These are phyloP conservation scores for Apiotrichum veenhuisii DNA, from an alignment of 1,284 basidiomycete species.

Conservation along the genomic window DNA sequence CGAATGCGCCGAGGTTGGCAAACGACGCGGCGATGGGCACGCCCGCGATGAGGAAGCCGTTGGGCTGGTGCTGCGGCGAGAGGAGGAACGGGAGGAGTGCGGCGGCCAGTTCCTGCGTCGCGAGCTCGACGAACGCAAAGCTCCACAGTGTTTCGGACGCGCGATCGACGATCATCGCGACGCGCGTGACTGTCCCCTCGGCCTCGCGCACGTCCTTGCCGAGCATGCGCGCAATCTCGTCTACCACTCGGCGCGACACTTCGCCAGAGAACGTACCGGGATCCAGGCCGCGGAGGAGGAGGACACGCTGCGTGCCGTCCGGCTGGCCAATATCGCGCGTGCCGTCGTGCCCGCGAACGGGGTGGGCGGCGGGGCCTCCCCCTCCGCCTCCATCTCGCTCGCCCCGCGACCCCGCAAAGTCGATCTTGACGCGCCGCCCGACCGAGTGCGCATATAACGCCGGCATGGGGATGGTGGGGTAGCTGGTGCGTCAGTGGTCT, in stretches of 20 bases:
- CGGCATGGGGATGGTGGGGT: slow-evolving; percentile 77
- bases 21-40: slow-evolving; percentile 82
- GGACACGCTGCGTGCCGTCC: slow-evolving; percentile 52
- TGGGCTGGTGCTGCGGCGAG: slow-evolving; percentile 75
- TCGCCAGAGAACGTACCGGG: slow-evolving; percentile 66
- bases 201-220: slow-evolving; percentile 66
- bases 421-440: slow-evolving; percentile 76
- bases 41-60: slow-evolving; percentile 80
- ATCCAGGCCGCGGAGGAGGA: slow-evolving; percentile 83
- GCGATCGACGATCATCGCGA: slow-evolving; percentile 81
- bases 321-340: slow-evolving; percentile 74
- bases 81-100: slow-evolving; percentile 72
- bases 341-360: slow-evolving; percentile 64
- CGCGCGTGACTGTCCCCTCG: slow-evolving; percentile 75
- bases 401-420: slow-evolving; percentile 61
- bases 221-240: slow-evolving; percentile 60
- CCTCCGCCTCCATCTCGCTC: neutral
- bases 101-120: slow-evolving; percentile 66
- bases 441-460: slow-evolving; percentile 52
- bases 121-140: slow-evolving; percentile 86
- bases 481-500: slow-evolving; percentile 42
- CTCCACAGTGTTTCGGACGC: slow-evolving; percentile 78
- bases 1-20: slow-evolving; percentile 79
- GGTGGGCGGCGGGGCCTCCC: neutral
- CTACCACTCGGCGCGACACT: slow-evolving; percentile 52